Evolutionary conservation across 129 eudicot species (phyloP), one percentile per base, ranked within the genome.

Genomic region (Artemisia tridentata): DNA sequence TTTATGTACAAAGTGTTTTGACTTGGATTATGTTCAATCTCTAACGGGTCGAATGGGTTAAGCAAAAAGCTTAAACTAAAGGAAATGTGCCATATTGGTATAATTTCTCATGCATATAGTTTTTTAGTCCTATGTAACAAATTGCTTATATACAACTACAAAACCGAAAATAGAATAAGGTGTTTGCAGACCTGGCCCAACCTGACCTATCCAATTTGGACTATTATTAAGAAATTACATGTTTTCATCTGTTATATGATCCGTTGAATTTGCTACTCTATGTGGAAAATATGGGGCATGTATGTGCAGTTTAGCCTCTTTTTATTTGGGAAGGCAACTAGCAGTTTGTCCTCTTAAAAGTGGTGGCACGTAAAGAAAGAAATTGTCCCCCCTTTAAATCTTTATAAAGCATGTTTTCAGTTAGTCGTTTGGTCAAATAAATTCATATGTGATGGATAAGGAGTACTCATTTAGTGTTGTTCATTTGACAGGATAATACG

Each of bases 401-500:
- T 38, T 38, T 38, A 38, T 7, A 38, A 38, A 7, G 45, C 45
- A 7, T 38, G 45, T 7, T 38, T 38, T 38, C 2, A 7, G 45
- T 7, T 38, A 38, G 9, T 38, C 45, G 11, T 38, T 7, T 38
- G 11, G 45, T 38, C 43, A 14, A n/a, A 53, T 47, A 17, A 29
- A 11, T 21, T 67, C 4, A 54, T 10, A 65, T 43, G 19, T 4
- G 7, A 54, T 20, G 29, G 51, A 67, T 17, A 25, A 3, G 3
- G 12, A 34, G 50, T 63, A 31, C 62, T 71, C 16, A 66, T 52
- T 65, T 61, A 17, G n/a, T 61, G 53, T 63, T 65, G 58, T 38
- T 38, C 11, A 16, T 55, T 31, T 75, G 71, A 78, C 81, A 84
- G 99, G 88, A 88, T 69, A 79, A 69, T 43, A 58, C 78, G 38